Evolutionary conservation across 108 stramenopile species (phyloP), one percentile per base, ranked within the genome.

Genomic region (Parietichytrium sp.): DNA sequence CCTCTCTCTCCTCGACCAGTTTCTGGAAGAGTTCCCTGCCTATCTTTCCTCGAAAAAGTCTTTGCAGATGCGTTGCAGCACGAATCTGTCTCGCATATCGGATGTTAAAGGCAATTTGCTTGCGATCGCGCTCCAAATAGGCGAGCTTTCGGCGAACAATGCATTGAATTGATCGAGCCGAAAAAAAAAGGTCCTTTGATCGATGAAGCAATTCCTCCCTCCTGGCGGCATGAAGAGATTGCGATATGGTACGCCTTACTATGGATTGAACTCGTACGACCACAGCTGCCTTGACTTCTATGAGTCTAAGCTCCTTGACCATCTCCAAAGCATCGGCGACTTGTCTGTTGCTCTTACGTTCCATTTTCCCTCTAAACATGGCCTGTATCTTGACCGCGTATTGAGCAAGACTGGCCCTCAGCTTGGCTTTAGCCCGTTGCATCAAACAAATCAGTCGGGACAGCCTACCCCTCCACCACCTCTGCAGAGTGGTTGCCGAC

Each of bases 351-450:
- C 38, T 42, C n/a, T 6, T 42, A 10, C 61, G 33, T 13, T 13
- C 20, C 61, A 45, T 72, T 16, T 33, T 42, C 20, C 61, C 61
- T 6, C 61, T 16, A 20, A 23, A 72, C 20, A 42, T 42, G 42
- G 61, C 61, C 42, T 72, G 61, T 25, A 72, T 16, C 42, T 72
- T 72, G 61, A 72, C 61, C n/a, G 61, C 61, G 3, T 72, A 27
- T 15, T 38, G 33, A n/a, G 61, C 12, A 7, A 31, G 15, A 10
- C 45, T 33, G 10, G 61, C 61, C 15, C 23, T 36, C 1, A 33
- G 61, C 42, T 45, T 42, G 1, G 61, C 61, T 1, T 42, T 33
- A n/a, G n/a, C n/a, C n/a, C n/a, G n/a, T n/a, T n/a, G n/a, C n/a
- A n/a, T n/a, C n/a, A n/a, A n/a, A n/a, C n/a, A n/a, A 6, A 72